These are phyloP conservation scores for Amoebophrya sp. DNA, from an alignment of 169 alveolate genomes.

Conservation along the genomic window DNA sequence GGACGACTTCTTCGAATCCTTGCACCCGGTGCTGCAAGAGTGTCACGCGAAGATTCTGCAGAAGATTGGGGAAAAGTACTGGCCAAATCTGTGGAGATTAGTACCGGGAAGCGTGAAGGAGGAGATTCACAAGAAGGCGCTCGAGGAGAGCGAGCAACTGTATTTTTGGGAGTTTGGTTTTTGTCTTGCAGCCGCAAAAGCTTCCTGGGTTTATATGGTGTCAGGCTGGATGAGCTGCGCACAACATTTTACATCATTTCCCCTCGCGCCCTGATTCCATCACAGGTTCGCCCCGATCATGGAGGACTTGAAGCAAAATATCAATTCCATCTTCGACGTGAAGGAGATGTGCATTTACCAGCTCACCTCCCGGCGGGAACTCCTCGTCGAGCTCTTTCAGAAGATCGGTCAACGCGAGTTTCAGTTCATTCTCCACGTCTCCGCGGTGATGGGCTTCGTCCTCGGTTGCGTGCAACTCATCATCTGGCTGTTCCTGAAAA, in stretches of 20 bases:
- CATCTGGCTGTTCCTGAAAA: not conserved
- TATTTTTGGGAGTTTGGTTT: too few species aligned
- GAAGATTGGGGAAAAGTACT: not conserved
- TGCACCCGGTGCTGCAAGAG: not conserved
- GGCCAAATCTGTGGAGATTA: not conserved
- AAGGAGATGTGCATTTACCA: slow-evolving; percentile 20
- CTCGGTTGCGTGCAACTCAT: slow-evolving; percentile 9
- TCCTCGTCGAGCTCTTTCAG: slow-evolving; percentile 17
- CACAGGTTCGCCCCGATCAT: not conserved
- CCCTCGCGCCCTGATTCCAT: too few species aligned
- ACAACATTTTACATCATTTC: too few species aligned
- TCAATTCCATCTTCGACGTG: not conserved
- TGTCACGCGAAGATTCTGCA: not conserved
- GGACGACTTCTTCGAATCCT: not conserved
- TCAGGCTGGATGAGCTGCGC: too few species aligned
- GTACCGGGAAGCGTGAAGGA: slow-evolving; percentile 1
- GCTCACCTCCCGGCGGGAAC: not conserved
- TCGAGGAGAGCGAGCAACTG: not conserved
- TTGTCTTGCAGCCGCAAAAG: not conserved
- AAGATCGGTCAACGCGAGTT: slow-evolving; percentile 28
- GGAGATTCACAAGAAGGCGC: slow-evolving; percentile 6
- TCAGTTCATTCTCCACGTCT: slow-evolving; percentile 28
- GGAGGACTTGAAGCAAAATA: not conserved
- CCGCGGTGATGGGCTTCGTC: slow-evolving; percentile 28
- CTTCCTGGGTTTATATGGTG: too few species aligned